Base-by-base conservation (phyloP, 257 asterid genomes). In the Fraxinus americana region DNA sequence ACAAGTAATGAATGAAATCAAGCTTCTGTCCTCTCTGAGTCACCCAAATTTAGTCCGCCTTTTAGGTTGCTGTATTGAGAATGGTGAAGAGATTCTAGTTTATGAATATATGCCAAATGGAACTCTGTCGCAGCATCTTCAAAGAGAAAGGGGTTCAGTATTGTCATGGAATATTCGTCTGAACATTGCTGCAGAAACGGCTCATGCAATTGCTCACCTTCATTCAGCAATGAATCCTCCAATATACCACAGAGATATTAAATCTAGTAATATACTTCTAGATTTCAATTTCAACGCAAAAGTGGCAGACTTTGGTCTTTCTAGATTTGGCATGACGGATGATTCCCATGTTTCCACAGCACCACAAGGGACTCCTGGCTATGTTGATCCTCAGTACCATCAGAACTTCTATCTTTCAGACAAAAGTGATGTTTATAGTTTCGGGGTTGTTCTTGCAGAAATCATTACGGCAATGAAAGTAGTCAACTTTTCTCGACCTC, bases 301-400 rank as follows among this genome's bases (percentile, higher is more conserved):
- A 79, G 94, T 94, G 4, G 98, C 98, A 7, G 98, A 94, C 36
- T 94, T 94, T 17, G 98, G 98, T 27, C 97, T 94, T 45, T 94
- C 96, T 2, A 88, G 98, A 80, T 83, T 92, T 32, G 98, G 98
- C 10, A 88, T 92, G 97, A 90, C 86, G 7, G 97, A 92, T 54
- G 97, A 94, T 77, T 94, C 98, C 71, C 98, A 94, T 67, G 83
- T 94, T 32, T 94, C 98, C 57, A 94, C 98, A 1, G 97, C 98
- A 9, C 98, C 98, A 1, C 98, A 94, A 70, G 98, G 98, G 32
- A 94, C 98, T 16, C 98, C 97, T 0, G 98, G 98, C 65, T 94
- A 94, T 78, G 85, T 94, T 3, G 98, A 94, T 69, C 98, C 98
- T 32, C 98, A 94, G 67, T 94, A 94, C 74, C 98, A 94, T 59